Base-by-base conservation (phyloP, 208 protist species). In the Leishmania tarentolae region DNA sequence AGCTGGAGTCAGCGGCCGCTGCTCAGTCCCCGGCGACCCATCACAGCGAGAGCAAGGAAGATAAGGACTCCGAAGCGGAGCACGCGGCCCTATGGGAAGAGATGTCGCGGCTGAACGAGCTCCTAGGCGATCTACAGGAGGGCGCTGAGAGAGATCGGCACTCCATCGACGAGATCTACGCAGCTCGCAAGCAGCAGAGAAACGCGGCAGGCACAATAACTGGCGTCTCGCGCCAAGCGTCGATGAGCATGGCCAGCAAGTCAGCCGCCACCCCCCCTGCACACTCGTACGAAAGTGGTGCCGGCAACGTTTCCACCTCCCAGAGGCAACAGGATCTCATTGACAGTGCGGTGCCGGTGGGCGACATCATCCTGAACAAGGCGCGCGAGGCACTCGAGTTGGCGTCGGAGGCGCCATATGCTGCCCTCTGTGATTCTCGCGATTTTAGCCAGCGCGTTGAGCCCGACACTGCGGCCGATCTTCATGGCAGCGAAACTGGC, bases 81-180 rank as follows among this genome's bases (percentile, higher is more conserved):
- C 85, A 89, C 65, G 83, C 82, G 8, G 86, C 83, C 40, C 69
- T 97, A 46, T 94, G 86, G 89, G 86, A 89, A 3, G 94, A 95
- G 63, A 86, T 97, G 8, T 81, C 89, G 6, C 73, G 81, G 19
- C 80, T 97, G 24, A 94, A 94, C 69, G 57, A 75, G 3, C 50
- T 93, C 1, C 83, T 97, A 6, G 94, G 91, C 3, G 79, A 94
- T 47, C 80, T 94, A 72, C 81, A 87, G 63, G 82, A 83, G 2
- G 78, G 70, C 35, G 81, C 87, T 35, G 88, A 92, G 82, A 80
- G 83, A 52, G 80, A 88, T 35, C 91, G 90, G 13, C 91, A 84
- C 76, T 91, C 88, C 57, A 96, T 97, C 69, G 94, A 97, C 74
- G 88, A 94, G 75, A 88, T 97, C 17, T 97, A 97, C 80, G 86